These are phyloP conservation scores for Turritis glabra DNA, from an alignment of 345 rosid species.

Conservation along the genomic window DNA sequence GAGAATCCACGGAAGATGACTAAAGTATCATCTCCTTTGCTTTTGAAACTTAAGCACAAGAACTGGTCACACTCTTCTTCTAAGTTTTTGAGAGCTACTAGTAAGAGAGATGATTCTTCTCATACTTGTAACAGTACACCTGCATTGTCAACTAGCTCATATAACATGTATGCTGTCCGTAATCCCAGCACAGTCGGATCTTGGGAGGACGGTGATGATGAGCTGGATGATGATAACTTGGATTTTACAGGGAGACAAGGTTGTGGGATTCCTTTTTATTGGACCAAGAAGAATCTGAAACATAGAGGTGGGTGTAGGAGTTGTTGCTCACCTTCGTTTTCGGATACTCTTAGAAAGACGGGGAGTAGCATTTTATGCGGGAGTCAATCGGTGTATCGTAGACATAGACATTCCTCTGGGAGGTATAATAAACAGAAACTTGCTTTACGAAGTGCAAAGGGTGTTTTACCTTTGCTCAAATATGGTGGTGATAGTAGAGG, in stretches of 20 bases:
- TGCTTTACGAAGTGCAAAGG: slow-evolving; percentile 59
- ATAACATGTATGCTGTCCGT: slow-evolving; percentile 50
- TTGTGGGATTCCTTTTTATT: slow-evolving; percentile 91
- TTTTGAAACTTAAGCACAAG: slow-evolving; percentile 55
- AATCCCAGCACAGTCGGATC: slow-evolving; percentile 67
- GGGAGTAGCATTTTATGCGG: slow-evolving; percentile 89
- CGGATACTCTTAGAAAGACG: slow-evolving; percentile 74
- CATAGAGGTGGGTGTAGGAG: slow-evolving; percentile 68
- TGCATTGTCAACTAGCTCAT: slow-evolving; percentile 81
- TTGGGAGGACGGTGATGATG: slow-evolving; percentile 78
- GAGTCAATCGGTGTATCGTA: slow-evolving; percentile 53
- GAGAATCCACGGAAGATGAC: slow-evolving; percentile 53
- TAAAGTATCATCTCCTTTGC: slow-evolving; percentile 62
- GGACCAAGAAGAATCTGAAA: slow-evolving; percentile 70
- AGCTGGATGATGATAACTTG: slow-evolving; percentile 65
- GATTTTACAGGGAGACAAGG: slow-evolving; percentile 72
- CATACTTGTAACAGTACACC: slow-evolving; percentile 76
- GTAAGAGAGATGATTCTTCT: slow-evolving; percentile 64
- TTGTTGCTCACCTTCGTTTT: slow-evolving; percentile 89
- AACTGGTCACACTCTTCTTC: slow-evolving; percentile 59
- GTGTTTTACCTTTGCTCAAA: slow-evolving; percentile 75
- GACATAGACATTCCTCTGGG: slow-evolving; percentile 51
- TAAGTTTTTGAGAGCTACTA: slow-evolving; percentile 51
- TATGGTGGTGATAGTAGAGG: slow-evolving; percentile 56
- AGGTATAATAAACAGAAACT: slow-evolving; percentile 46